A percentile compares a stretch with the other conserved stretches of the same genome.
phyloP scores from a whole-genome alignment of 352 stramenopile genomes.

The Phytophthora litchii region DNA sequence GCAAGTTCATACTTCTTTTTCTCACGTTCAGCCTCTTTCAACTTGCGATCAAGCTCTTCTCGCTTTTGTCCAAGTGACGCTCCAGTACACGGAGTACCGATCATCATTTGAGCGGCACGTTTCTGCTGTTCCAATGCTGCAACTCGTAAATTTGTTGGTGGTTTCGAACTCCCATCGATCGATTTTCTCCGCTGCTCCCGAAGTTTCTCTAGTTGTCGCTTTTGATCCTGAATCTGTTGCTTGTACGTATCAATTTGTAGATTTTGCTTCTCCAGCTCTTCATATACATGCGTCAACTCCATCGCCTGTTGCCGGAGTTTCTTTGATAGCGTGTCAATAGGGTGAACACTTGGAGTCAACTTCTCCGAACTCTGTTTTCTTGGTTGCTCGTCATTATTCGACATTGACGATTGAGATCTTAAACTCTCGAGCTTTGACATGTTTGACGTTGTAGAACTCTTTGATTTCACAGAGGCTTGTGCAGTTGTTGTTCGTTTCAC shows the following conservation, averaged over 20 bases:
- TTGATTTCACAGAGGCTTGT: background rate
- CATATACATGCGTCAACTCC: constrained; percentile 75
- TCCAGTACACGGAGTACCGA: constrained; percentile 24
- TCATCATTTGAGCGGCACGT: constrained; percentile 36
- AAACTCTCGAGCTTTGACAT: constrained; percentile 8
- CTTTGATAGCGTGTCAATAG: constrained; percentile 72
- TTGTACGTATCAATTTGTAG: constrained; percentile 45
- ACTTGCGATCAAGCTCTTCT: constrained; percentile 35
- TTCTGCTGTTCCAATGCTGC: constrained; percentile 27
- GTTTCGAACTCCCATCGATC: constrained; percentile 10
- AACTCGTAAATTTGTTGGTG: constrained; percentile 1
- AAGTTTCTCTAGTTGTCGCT: constrained; percentile 51
- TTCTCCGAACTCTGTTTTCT: constrained; percentile 19
- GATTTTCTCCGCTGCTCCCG: constrained; percentile 24
- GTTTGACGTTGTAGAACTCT: constrained; percentile 4
- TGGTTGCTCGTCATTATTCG: constrained; percentile 3
- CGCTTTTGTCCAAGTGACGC: constrained; percentile 36
- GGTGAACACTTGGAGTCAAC: constrained; percentile 40
- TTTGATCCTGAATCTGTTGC: constrained; percentile 46
- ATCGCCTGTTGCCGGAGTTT: constrained; percentile 74
- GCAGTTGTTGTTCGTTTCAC: constrained; percentile 3
- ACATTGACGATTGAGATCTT: background rate
- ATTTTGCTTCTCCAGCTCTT: constrained; percentile 69
- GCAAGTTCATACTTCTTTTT: constrained; percentile 45
- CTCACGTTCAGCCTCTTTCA: constrained; percentile 51